Conservation (phyloP, 257 asterid genomes). For the Lycium barbarum region DNA sequence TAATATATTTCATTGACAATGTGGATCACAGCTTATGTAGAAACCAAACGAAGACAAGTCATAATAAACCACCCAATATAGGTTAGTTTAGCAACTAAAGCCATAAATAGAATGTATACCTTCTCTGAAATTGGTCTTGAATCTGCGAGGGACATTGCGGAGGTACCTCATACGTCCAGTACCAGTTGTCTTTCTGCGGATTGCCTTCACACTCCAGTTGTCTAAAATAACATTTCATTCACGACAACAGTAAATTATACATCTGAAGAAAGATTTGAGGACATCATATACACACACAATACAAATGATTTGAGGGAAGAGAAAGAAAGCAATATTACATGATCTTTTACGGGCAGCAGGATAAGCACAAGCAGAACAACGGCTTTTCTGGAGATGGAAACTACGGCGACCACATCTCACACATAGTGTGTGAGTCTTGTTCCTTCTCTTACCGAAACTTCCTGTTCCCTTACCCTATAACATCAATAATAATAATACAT, state of each 20-base stretch:
- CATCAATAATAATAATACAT: conserved; percentile 13
- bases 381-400: conserved; percentile 68
- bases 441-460: conserved; percentile 68
- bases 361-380: conserved; percentile 67
- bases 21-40: neutral
- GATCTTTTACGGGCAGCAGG: conserved; percentile 66
- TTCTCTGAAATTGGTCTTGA: conserved; percentile 81
- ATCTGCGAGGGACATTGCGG: conserved; percentile 72
- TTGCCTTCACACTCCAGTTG: conserved; percentile 82
- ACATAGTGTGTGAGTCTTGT: conserved; percentile 65
- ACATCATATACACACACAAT: neutral
- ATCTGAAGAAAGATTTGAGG: neutral
- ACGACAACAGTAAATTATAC: neutral
- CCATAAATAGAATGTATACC: conserved; percentile 38
- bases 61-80: too few species aligned
- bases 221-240: conserved; percentile 40
- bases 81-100: too few species aligned
- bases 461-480: conserved; percentile 67
- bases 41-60: neutral
- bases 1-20: too few species aligned
- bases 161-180: conserved; percentile 83
- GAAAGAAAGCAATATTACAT: conserved; percentile 35
- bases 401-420: conserved; percentile 68
- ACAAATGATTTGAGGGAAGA: neutral
- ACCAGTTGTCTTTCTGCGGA: conserved; percentile 75